phyloP scores from a whole-genome alignment of 176 grass and related monocot genomes.

The Bromus sterilis region DNA sequence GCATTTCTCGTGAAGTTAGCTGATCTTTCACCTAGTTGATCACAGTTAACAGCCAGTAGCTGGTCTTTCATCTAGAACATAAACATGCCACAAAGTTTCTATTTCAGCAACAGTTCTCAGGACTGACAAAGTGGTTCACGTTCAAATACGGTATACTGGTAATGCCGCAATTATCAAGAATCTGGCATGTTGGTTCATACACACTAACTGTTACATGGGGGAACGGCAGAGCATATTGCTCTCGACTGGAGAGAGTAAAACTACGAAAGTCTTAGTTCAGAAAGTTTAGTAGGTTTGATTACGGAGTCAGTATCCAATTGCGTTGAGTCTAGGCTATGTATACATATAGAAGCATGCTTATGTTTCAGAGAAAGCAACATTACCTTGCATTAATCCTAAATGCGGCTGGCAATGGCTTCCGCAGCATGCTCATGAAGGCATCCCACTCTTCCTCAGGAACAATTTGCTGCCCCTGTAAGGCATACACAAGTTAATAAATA shows the following conservation, averaged over 20 bases:
- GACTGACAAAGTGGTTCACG: not conserved
- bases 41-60: not conserved
- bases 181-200: not conserved
- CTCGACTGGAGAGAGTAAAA: not conserved
- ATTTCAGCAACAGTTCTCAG: not conserved
- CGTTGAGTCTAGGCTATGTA: not conserved
- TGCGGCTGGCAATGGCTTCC: slow-evolving; percentile 71
- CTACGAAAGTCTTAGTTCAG: not conserved
- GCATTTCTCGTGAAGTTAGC: not conserved
- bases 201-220: not conserved
- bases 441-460: slow-evolving; percentile 76
- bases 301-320: not conserved
- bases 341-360: not conserved
- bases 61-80: not conserved
- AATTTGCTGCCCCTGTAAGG: slow-evolving; percentile 64
- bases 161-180: not conserved
- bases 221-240: not conserved
- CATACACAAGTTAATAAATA: not conserved
- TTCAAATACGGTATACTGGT: not conserved
- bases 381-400: slow-evolving; percentile 94
- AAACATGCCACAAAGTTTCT: not conserved
- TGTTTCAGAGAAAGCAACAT: not conserved
- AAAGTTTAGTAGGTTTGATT: not conserved
- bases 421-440: slow-evolving; percentile 60
- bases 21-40: not conserved